Evolutionary conservation across 768 basidiomycete genomes (phyloP).

Genomic region (Boletus subcaerulescens): DNA sequence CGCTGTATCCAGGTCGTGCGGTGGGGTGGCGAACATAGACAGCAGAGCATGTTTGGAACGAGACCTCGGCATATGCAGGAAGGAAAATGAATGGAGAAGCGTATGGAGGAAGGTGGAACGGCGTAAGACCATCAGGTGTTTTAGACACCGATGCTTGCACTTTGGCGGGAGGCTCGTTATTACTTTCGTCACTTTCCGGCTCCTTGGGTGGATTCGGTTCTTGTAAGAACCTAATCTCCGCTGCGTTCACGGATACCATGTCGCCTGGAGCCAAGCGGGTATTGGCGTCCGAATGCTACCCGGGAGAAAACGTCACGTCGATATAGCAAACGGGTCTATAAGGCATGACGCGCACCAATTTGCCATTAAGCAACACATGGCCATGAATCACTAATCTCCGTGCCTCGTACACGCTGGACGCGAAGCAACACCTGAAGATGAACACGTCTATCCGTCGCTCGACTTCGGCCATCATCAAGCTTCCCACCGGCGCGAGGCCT

Average conservation of each 20-base stretch:
- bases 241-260: conserved; percentile 86
- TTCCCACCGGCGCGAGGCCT: conserved; percentile 85
- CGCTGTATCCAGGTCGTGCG: conserved; percentile 92
- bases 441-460: conserved; percentile 93
- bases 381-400: conserved; percentile 84
- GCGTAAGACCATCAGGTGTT: conserved; percentile 42
- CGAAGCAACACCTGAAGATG: conserved; percentile 86
- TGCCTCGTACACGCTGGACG: conserved; percentile 87
- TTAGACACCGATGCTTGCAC: not conserved
- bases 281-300: conserved; percentile 79
- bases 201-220: conserved; percentile 27
- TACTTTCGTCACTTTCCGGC: conserved; percentile 2
- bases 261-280: conserved; percentile 91
- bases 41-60: conserved; percentile 85
- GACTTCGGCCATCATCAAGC: conserved; percentile 93
- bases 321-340: not conserved
- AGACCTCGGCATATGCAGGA: conserved; percentile 85
- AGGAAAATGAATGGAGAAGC: conserved; percentile 92
- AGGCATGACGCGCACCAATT: conserved; percentile 55
- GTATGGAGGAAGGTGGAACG: conserved; percentile 83
- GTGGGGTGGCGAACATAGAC: conserved; percentile 96
- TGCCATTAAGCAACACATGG: conserved; percentile 84
- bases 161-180: not conserved
- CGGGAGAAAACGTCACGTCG: not conserved
- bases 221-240: conserved; percentile 70